A percentile compares a stretch with the other conserved stretches of the same genome.
These are phyloP conservation scores for Pochonia chlamydosporia DNA, from an alignment of 2,329 filamentous ascomycete species.

Conservation along the genomic window DNA sequence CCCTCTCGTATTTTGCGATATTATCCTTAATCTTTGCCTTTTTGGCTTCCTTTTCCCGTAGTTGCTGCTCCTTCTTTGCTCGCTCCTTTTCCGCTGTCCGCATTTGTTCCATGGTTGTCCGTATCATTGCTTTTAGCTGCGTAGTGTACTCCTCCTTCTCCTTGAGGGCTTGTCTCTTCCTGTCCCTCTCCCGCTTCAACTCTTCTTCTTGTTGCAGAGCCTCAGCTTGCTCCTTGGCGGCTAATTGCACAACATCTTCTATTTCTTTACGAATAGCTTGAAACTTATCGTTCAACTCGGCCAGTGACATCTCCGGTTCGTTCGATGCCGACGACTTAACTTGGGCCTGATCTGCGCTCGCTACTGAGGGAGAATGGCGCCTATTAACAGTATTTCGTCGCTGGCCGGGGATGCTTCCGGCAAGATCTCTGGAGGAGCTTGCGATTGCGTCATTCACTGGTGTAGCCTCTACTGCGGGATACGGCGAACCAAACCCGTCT, in stretches of 20 bases:
- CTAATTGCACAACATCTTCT: conserved; percentile 68
- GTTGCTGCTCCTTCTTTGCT: conserved; percentile 66
- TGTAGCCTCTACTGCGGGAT: conserved; percentile 56
- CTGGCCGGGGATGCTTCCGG: conserved; percentile 38
- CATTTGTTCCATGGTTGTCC: conserved; percentile 75
- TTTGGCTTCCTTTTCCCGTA: conserved; percentile 65
- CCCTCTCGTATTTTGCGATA: conserved; percentile 61
- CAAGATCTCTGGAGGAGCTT: conserved; percentile 56
- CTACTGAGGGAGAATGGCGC: conserved; percentile 67
- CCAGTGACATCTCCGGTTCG: conserved; percentile 61
- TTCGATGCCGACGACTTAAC: conserved; percentile 39
- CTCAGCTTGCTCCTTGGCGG: conserved; percentile 67
- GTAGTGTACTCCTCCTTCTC: conserved; percentile 89
- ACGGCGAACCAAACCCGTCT: conserved; percentile 43
- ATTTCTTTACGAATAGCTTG: conserved; percentile 77
- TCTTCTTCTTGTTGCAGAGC: conserved; percentile 60
- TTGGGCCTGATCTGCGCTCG: conserved; percentile 45
- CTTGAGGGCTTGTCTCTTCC: conserved; percentile 69
- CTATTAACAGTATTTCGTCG: conserved; percentile 58
- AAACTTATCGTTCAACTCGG: conserved; percentile 75
- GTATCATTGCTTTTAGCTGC: conserved; percentile 75
- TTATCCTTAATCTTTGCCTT: conserved; percentile 65
- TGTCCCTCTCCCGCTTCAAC: conserved; percentile 71
- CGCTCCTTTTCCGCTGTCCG: conserved; percentile 73
- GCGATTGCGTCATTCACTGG: conserved; percentile 56